These are phyloP conservation scores for Phaeosphaeria sp. DNA, from an alignment of 2,329 filamentous ascomycete species.

Conservation along the genomic window DNA sequence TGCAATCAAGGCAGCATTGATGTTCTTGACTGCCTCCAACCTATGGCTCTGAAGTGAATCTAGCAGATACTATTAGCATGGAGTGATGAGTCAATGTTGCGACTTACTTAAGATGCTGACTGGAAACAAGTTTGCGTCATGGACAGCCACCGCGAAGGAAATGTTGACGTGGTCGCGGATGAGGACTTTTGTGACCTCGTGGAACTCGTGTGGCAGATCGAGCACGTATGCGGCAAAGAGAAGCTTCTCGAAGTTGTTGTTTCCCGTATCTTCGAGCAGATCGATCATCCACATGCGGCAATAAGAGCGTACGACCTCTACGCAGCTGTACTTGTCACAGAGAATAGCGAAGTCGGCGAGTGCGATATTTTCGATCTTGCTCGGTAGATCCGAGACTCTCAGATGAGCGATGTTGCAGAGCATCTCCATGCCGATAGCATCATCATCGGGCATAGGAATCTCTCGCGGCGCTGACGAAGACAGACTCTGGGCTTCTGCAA, in stretches of 20 bases:
- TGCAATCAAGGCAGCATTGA: too few species aligned
- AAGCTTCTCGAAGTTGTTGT: constrained; percentile 9
- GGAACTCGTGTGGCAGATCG: not conserved
- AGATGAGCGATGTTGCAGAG: constrained; percentile 15
- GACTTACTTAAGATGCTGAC: not conserved
- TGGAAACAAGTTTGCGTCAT: not conserved
- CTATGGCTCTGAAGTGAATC: not conserved
- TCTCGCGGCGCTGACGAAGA: constrained; percentile 2
- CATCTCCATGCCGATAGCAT: constrained; percentile 7
- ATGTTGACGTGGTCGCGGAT: not conserved
- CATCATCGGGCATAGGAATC: constrained; percentile 17
- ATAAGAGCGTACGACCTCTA: constrained; percentile 17
- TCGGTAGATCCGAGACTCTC: constrained; percentile 10
- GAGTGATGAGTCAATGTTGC: not conserved
- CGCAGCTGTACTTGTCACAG: constrained; percentile 36
- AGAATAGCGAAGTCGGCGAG: constrained; percentile 27
- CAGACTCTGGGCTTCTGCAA: constrained; percentile 12
- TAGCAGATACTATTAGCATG: not conserved
- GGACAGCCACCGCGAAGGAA: not conserved
- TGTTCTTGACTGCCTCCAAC: too few species aligned
- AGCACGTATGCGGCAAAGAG: constrained; percentile 12
- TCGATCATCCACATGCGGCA: constrained; percentile 10
- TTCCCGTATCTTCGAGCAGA: not conserved
- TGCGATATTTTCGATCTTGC: constrained; percentile 2
- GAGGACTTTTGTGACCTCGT: not conserved